Conservation (phyloP, 2,329 filamentous ascomycete genomes). For the Polychaeton citri region DNA sequence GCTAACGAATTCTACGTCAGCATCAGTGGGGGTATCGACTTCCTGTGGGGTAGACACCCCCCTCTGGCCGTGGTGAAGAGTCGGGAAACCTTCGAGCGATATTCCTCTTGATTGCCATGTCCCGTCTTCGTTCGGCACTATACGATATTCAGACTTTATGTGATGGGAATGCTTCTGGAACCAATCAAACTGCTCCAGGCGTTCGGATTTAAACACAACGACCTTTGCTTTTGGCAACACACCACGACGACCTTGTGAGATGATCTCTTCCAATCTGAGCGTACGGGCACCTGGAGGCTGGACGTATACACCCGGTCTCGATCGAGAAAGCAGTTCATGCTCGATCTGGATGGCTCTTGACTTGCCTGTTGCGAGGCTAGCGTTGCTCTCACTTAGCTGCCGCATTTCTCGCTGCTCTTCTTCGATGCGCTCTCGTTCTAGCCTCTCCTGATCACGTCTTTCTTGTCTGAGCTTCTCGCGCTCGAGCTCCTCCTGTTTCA, state of each 20-base stretch:
- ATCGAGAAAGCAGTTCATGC: slow-evolving; percentile 17
- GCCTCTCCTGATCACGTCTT: neutral
- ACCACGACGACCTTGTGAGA: slow-evolving; percentile 13
- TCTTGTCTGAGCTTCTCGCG: neutral
- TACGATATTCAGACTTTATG: neutral
- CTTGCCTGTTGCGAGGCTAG: neutral
- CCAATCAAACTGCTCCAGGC: slow-evolving; percentile 24
- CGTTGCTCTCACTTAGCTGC: neutral
- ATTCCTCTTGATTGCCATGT: neutral
- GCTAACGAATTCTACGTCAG: too few relatives aligned
- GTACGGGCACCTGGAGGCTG: slow-evolving; percentile 30
- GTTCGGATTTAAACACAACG: slow-evolving; percentile 26
- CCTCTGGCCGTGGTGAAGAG: too few relatives aligned
- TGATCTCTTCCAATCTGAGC: slow-evolving; percentile 11
- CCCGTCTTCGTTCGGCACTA: neutral
- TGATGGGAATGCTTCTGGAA: slow-evolving; percentile 9
- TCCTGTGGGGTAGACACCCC: too few relatives aligned
- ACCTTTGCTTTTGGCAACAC: slow-evolving; percentile 30
- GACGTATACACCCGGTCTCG: slow-evolving; percentile 27
- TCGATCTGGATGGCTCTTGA: slow-evolving; percentile 15
- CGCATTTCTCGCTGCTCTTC: neutral
- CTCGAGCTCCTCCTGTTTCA: neutral
- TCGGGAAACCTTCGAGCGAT: neutral
- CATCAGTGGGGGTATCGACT: too few relatives aligned
- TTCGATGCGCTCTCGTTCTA: neutral